Evolutionary conservation across 805 yeast genomes (phyloP).

Genomic region (Sugiyamaella smithiae): DNA sequence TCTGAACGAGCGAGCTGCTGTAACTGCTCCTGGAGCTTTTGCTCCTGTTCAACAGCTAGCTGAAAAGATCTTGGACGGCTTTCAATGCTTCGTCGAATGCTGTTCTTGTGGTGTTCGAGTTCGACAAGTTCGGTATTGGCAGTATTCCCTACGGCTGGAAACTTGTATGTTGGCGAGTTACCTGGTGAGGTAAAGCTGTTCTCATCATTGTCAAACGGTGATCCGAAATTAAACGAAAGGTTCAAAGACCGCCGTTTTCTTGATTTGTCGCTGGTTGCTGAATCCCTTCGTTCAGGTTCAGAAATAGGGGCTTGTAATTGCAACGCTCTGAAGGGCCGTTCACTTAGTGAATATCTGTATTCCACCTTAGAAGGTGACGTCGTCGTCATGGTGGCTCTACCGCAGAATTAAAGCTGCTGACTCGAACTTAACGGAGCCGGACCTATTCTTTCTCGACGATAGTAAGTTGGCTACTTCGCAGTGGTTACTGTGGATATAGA

Average conservation of each 20-base stretch:
- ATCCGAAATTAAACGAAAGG: conserved; percentile 8
- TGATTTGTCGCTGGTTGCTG: background rate
- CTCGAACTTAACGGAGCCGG: no score
- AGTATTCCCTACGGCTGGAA: background rate
- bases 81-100: background rate
- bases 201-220: conserved; percentile 5
- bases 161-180: background rate
- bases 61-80: conserved; percentile 17
- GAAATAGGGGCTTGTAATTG: no score
- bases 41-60: conserved; percentile 24
- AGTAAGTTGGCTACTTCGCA: background rate
- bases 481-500: background rate
- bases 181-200: background rate
- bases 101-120: background rate
- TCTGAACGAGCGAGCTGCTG: conserved; percentile 29
- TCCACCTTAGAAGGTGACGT: background rate
- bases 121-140: background rate
- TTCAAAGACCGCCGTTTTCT: conserved; percentile 23
- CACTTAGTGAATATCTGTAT: conserved; percentile 2
- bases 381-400: no score
- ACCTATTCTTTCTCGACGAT: no score
- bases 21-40: conserved; percentile 26
- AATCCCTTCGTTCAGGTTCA: background rate
- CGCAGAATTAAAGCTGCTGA: no score
- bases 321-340: background rate